phyloP scores from a whole-genome alignment of 768 basidiomycete genomes.

The Suillus ampliporus region DNA sequence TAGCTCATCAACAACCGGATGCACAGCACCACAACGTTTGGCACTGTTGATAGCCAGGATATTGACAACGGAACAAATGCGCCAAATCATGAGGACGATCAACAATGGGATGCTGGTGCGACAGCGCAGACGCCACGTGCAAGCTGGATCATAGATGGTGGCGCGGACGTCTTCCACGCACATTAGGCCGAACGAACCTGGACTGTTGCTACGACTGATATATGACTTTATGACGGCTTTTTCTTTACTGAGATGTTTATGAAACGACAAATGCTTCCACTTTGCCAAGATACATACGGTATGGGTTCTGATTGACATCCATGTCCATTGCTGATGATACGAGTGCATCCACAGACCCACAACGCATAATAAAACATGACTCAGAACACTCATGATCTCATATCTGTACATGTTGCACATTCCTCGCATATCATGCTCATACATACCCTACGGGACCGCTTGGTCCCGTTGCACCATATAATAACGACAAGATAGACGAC shows the following conservation, averaged over 20 bases:
- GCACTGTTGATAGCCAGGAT: conserved; percentile 32
- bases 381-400: conserved; percentile 3
- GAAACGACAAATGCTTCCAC: background rate
- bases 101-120: conserved; percentile 19
- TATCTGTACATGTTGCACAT: conserved; percentile 9
- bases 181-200: background rate
- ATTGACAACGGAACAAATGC: conserved; percentile 13
- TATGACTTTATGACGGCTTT: background rate
- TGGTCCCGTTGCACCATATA: conserved; percentile 31
- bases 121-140: conserved; percentile 9
- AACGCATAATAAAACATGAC: conserved; percentile 1
- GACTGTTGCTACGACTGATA: background rate
- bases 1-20: conserved; percentile 37
- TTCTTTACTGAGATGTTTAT: conserved; percentile 1
- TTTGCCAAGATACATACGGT: conserved; percentile 16
- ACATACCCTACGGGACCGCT: conserved; percentile 15
- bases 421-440: conserved; percentile 2
- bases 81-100: conserved; percentile 6
- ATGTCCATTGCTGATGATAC: background rate
- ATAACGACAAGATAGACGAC: conserved; percentile 8
- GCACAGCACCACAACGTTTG: conserved; percentile 40
- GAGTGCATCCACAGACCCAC: conserved; percentile 14
- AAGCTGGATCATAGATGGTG: conserved; percentile 19
- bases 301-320: background rate
- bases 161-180: background rate